Evolutionary conservation across 495 filamentous ascomycete genomes (phyloP), one percentile per base, ranked within the genome.

Genomic region (Penicillium angulare): DNA sequence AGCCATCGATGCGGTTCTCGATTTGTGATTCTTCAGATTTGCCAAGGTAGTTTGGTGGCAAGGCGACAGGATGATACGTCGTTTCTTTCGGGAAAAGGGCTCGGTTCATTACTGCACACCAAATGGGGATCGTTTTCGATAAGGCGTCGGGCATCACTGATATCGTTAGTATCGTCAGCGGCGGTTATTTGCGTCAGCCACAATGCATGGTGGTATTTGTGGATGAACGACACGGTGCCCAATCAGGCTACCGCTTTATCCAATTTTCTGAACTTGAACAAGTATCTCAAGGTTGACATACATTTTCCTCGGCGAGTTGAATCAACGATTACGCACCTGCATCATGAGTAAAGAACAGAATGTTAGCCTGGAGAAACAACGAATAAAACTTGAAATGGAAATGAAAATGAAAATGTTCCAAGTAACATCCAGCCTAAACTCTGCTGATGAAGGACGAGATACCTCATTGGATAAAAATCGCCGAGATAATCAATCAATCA

Each of bases 221-320:
- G 13, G 27, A 31, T 31, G 13, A 31, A 31, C 13, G 43, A 26
- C 3, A 21, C 16, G 18, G 16, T 7, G 16, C 9, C n/a, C 22
- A 17, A 22, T 16, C 5, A 20, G 20, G 13, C 12, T 34, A 15
- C 41, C n/a, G n/a, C 13, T 29, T 17, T 10, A 16, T 2, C 22
- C 36, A n/a, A 27, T 16, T 21, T 10, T 24, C 16, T 24, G 39
- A 7, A 32, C 42, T 42, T 22, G 20, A 21, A 33, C 41, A 24
- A 38, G 16, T 43, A 32, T n/a, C n/a, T n/a, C n/a, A n/a, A n/a
- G n/a, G n/a, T 33, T 40, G 34, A 77, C 77, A 54, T 77, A 83
- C 85, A 78, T 75, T 98, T 98, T 9, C 92, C 92, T 44, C 91
- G 75, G 43, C 92, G 77, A 1, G 92, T 98, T n/a, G 92, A 96